Percentiles rank a stretch among this genome's conserved stretches.
Conservation (phyloP, 805 yeast genomes). For the Sungouiella thailandica region DNA sequence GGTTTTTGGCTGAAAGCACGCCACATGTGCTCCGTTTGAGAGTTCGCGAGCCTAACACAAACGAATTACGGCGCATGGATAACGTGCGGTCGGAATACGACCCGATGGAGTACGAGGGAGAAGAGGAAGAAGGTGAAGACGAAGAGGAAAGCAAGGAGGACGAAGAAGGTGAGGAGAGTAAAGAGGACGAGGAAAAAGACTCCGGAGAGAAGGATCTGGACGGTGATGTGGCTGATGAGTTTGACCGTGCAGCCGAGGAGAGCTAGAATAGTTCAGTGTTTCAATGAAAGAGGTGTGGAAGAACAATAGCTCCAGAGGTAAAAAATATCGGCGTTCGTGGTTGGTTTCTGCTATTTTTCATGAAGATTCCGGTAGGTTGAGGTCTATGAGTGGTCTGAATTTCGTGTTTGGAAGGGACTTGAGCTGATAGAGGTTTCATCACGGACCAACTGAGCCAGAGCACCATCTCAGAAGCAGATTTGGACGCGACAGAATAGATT, state of each 20-base stretch:
- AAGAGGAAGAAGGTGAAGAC: conserved; percentile 47
- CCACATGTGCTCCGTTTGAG: conserved; percentile 57
- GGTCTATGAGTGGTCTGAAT: no score
- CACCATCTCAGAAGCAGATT: no score
- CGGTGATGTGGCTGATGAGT: conserved; percentile 20
- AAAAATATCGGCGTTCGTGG: no score
- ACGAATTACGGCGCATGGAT: conserved; percentile 66
- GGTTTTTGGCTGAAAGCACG: conserved; percentile 51
- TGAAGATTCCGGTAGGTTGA: no score
- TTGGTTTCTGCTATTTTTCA: no score
- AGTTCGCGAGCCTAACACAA: conserved; percentile 68
- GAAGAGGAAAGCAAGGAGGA: conserved; percentile 24
- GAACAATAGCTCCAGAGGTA: no score
- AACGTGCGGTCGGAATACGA: conserved; percentile 63
- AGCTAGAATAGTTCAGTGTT: no score
- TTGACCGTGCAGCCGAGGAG: conserved; percentile 17
- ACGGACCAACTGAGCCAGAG: no score
- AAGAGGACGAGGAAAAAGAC: conserved; percentile 26
- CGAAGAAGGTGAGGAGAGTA: conserved; percentile 16
- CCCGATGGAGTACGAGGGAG: conserved; percentile 72
- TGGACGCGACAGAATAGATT: no score
- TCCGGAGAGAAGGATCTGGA: conserved; percentile 10
- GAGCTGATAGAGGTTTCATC: no score
- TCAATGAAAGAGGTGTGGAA: no score
- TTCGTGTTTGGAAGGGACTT: no score